Evolutionary conservation across 805 yeast genomes (phyloP).

Genomic region (Suhomyces xylopsoci): DNA sequence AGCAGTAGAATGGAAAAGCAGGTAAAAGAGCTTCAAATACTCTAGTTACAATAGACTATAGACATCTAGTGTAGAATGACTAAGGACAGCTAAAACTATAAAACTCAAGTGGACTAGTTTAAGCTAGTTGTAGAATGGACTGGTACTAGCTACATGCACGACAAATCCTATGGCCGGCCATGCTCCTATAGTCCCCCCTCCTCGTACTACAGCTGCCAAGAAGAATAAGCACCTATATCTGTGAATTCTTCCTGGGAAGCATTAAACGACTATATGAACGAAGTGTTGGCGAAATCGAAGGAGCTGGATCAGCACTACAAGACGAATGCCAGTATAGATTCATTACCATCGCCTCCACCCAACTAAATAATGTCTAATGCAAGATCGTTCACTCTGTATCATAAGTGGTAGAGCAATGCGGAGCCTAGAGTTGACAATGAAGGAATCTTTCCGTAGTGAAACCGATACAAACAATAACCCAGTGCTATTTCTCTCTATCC

Average conservation of each 20-base stretch:
- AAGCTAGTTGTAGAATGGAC: not conserved
- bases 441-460: not conserved
- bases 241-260: conserved; percentile 20
- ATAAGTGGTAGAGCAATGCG: not conserved
- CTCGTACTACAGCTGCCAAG: conserved; percentile 14
- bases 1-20: not conserved
- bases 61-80: not conserved
- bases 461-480: not conserved
- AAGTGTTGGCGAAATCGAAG: conserved; percentile 41
- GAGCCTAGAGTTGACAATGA: not conserved
- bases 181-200: conserved; percentile 15
- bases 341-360: conserved; percentile 31
- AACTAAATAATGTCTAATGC: not conserved
- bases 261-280: conserved; percentile 41
- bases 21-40: not conserved
- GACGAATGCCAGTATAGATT: conserved; percentile 8
- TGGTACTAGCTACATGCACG: not conserved
- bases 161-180: conserved; percentile 7
- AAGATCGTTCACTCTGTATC: not conserved
- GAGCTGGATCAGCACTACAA: conserved; percentile 23
- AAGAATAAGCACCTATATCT: conserved; percentile 27
- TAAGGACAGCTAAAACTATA: too few relatives aligned
- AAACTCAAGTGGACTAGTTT: too few relatives aligned
- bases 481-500: not conserved
- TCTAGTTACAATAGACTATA: not conserved